phyloP scores from a whole-genome alignment of 306 rosid species.

The Prunus fruticosa region DNA sequence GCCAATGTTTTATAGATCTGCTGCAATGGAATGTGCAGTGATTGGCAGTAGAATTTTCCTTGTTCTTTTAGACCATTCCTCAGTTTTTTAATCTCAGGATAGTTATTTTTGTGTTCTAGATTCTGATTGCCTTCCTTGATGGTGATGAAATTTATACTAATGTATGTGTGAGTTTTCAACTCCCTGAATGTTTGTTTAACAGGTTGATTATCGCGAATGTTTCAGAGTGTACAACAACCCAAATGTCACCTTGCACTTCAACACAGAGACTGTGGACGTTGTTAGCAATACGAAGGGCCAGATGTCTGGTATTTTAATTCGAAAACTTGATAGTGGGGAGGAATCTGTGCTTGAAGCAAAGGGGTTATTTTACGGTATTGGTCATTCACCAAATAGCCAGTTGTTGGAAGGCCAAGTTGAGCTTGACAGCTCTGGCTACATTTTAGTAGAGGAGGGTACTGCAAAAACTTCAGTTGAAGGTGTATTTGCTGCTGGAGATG shows the following conservation, averaged over 20 bases:
- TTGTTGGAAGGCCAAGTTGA: conserved; percentile 83
- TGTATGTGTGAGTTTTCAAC: conserved; percentile 85
- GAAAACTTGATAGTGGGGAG: conserved; percentile 62
- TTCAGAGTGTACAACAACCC: conserved; percentile 97
- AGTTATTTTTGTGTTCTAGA: neutral
- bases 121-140: conserved; percentile 25
- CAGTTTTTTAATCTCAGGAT: conserved; percentile 8
- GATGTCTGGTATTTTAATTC: conserved; percentile 81
- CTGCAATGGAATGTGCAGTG: neutral
- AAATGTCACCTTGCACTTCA: conserved; percentile 84
- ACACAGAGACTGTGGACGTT: conserved; percentile 82
- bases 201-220: conserved; percentile 99
- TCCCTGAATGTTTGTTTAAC: conserved; percentile 96
- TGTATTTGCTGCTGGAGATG: conserved; percentile 93
- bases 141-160: conserved; percentile 48
- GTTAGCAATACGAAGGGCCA: conserved; percentile 88
- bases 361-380: conserved; percentile 94
- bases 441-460: conserved; percentile 67
- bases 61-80: neutral
- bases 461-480: conserved; percentile 86
- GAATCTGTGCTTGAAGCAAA: conserved; percentile 77
- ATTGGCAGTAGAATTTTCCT: neutral
- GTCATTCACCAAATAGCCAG: conserved; percentile 86
- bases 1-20: conserved; percentile 1
- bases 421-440: conserved; percentile 70